Conservation (phyloP, 371 early-diverging fungal species). For the Lichtheimia ornata region DNA sequence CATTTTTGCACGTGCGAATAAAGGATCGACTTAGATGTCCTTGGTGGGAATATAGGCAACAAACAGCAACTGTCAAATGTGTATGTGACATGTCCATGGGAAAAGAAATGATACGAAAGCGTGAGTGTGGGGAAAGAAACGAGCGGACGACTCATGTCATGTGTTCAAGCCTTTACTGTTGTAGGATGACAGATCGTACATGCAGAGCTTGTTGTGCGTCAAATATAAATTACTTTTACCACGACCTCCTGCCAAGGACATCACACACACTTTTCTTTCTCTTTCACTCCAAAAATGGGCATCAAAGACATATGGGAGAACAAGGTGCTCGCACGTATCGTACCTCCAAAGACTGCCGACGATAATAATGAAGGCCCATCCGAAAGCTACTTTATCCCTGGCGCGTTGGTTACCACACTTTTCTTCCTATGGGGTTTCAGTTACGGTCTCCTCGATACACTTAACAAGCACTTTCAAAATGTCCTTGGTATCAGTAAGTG, state of each 20-base stretch:
- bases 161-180: too few relatives aligned
- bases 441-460: slow-evolving; percentile 47
- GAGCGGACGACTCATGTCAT: too few relatives aligned
- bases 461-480: slow-evolving; percentile 49
- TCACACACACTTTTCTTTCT: background rate
- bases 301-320: slow-evolving; percentile 7
- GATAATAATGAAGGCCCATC: slow-evolving; percentile 6
- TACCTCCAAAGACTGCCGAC: slow-evolving; percentile 13
- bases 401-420: slow-evolving; percentile 37
- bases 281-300: slow-evolving; percentile 2
- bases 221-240: background rate
- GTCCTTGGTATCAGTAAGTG: slow-evolving; percentile 41
- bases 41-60: too few relatives aligned
- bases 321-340: background rate
- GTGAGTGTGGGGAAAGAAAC: too few relatives aligned
- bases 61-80: too few relatives aligned
- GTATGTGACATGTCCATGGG: too few relatives aligned
- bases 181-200: too few relatives aligned
- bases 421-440: slow-evolving; percentile 56
- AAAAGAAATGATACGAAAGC: too few relatives aligned
- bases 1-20: too few relatives aligned
- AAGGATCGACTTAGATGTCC: too few relatives aligned
- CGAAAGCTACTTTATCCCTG: slow-evolving; percentile 32
- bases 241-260: background rate
- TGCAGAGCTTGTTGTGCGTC: too few relatives aligned